phyloP scores from a whole-genome alignment of 2,329 filamentous ascomycete genomes.

The Fragosphaeria purpurea region DNA sequence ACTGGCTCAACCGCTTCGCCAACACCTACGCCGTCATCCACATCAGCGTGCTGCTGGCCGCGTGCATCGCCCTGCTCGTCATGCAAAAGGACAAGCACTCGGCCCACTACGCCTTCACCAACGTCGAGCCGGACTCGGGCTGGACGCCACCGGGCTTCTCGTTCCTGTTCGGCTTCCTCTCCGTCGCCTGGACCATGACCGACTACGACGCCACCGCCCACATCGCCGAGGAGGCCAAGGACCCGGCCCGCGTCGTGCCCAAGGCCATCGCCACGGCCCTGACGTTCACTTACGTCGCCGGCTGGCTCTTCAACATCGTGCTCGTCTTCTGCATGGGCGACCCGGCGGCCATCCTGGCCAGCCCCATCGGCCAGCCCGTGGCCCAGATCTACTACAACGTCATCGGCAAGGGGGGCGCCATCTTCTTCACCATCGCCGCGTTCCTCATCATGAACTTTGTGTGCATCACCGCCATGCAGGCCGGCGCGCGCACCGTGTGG shows the following conservation, averaged over 20 bases:
- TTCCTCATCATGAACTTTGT: constrained; percentile 50
- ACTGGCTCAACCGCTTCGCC: constrained; percentile 49
- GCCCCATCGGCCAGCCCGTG: constrained; percentile 39
- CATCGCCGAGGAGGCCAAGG: constrained; percentile 38
- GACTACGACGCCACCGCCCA: constrained; percentile 23
- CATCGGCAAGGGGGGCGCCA: constrained; percentile 40
- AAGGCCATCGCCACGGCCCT: constrained; percentile 46
- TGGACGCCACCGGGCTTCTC: constrained; percentile 45
- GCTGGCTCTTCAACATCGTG: constrained; percentile 49
- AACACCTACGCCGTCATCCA: constrained; percentile 49
- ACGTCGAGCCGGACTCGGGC: constrained; percentile 39
- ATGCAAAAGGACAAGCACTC: constrained; percentile 40
- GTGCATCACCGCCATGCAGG: constrained; percentile 46
- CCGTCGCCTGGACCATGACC: constrained; percentile 53
- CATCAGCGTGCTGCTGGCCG: constrained; percentile 39
- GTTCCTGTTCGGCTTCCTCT: constrained; percentile 51
- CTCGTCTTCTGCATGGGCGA: constrained; percentile 48
- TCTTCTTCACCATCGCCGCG: constrained; percentile 45
- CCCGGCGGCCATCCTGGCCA: constrained; percentile 32
- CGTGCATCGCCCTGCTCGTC: constrained; percentile 39
- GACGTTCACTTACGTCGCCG: constrained; percentile 43
- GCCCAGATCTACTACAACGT: constrained; percentile 49
- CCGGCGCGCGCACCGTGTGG: constrained; percentile 42
- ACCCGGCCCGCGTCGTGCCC: constrained; percentile 28
- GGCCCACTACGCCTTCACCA: constrained; percentile 44